These are phyloP conservation scores for Aspergillus wentii DNA, from an alignment of 495 filamentous ascomycete genomes.

Conservation along the genomic window DNA sequence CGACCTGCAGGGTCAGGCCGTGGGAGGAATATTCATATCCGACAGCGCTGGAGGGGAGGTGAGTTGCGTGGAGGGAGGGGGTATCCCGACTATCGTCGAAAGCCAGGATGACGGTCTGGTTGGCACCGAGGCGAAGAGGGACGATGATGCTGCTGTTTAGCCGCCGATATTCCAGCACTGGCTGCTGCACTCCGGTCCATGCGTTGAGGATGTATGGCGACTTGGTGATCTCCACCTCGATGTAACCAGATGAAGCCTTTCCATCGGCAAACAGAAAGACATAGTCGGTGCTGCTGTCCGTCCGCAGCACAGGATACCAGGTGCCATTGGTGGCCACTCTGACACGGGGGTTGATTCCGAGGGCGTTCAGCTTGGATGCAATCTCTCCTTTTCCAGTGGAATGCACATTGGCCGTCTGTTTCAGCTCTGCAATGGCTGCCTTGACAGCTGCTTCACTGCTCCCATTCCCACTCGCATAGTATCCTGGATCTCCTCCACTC, in stretches of 20 bases:
- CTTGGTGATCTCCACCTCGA: constrained; percentile 19
- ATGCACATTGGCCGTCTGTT: constrained; percentile 16
- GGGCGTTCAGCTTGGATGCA: constrained; percentile 16
- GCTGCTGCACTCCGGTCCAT: constrained; percentile 37
- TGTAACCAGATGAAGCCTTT: constrained; percentile 15
- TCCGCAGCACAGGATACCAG: constrained; percentile 30
- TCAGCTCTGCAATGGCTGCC: constrained; percentile 9
- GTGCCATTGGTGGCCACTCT: constrained; percentile 21
- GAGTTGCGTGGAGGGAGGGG: constrained; percentile 3
- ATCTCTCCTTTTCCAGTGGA: constrained; percentile 6
- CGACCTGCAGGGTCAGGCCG: constrained; percentile 13
- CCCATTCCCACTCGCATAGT: constrained; percentile 13
- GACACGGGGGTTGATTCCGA: constrained; percentile 17
- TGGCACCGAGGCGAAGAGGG: constrained; percentile 23
- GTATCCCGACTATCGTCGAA: constrained; percentile 14
- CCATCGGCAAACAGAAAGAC: constrained; percentile 36
- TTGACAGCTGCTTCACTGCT: constrained; percentile 3
- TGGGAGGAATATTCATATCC: constrained; percentile 12
- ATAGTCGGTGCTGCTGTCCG: constrained; percentile 24
- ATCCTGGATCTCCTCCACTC: constrained; percentile 23
- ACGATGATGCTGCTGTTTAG: constrained; percentile 15
- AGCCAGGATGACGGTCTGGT: constrained; percentile 31
- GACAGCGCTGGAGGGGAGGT: constrained; percentile 12
- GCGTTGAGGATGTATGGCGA: constrained; percentile 32
- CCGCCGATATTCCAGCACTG: constrained; percentile 22